Conservation (phyloP, 148 eudicot species). For the Limonium bicolor region DNA sequence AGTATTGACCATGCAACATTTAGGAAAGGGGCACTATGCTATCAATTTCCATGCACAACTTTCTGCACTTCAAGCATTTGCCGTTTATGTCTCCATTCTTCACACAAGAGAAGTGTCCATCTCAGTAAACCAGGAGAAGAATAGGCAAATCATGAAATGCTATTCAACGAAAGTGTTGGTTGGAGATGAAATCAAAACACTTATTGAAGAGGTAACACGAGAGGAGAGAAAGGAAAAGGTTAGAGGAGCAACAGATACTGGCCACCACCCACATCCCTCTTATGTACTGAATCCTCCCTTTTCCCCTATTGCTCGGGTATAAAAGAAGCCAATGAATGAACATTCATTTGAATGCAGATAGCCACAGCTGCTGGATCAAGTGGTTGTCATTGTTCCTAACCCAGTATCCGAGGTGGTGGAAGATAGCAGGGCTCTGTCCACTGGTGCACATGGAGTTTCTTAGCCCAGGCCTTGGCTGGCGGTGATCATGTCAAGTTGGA, state of each 20-base stretch:
- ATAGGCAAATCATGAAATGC: constrained; percentile 30
- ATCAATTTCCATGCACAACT: constrained; percentile 75
- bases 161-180: constrained; percentile 37
- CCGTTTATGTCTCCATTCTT: constrained; percentile 59
- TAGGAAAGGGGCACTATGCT: constrained; percentile 41
- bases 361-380: too few species aligned
- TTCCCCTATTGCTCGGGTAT: constrained; percentile 87
- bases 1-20: constrained; percentile 33
- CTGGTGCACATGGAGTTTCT: too few species aligned
- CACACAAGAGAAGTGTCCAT: constrained; percentile 57
- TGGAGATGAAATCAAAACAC: constrained; percentile 47
- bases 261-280: constrained; percentile 25
- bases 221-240: constrained; percentile 39
- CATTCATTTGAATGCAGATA: too few species aligned
- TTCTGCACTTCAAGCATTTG: constrained; percentile 73
- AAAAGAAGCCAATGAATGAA: too few species aligned
- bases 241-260: constrained; percentile 21
- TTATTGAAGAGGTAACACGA: constrained; percentile 40
- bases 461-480: too few species aligned
- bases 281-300: constrained; percentile 75
- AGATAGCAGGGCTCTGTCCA: too few species aligned
- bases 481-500: too few species aligned
- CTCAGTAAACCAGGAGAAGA: constrained; percentile 27
- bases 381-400: too few species aligned
- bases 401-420: too few species aligned